These are phyloP conservation scores for Globisporangium sylvaticum DNA, from an alignment of 352 stramenopile species.

Conservation along the genomic window DNA sequence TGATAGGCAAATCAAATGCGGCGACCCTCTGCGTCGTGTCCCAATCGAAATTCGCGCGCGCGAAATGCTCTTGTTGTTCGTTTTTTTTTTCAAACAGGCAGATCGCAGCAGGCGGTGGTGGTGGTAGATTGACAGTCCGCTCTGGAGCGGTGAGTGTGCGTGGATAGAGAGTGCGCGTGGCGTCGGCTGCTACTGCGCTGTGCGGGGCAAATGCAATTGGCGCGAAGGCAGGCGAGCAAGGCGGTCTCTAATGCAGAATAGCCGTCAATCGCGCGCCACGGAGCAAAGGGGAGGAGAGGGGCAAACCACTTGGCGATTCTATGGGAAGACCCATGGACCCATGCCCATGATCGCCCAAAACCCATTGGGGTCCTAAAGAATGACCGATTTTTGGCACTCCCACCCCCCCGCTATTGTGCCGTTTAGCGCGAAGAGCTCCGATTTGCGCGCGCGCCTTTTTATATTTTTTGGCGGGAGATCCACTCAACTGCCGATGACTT, in stretches of 20 bases:
- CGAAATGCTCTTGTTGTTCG: not conserved
- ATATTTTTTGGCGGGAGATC: slow-evolving; percentile 15
- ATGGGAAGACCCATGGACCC: slow-evolving; percentile 1
- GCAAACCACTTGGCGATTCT: slow-evolving; percentile 4
- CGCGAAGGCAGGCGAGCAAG: not conserved
- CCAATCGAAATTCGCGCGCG: not conserved
- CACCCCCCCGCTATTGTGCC: slow-evolving; percentile 15
- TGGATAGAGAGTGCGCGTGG: not conserved
- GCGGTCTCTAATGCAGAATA: slow-evolving; percentile 11
- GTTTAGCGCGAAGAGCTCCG: not conserved
- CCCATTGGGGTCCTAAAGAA: not conserved
- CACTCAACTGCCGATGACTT: slow-evolving; percentile 14
- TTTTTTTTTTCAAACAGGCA: not conserved
- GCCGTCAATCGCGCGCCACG: not conserved
- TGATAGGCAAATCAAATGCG: not conserved
- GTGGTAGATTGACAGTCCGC: not conserved
- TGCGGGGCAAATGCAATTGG: not conserved
- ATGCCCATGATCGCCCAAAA: not conserved
- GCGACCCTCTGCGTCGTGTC: slow-evolving; percentile 3
- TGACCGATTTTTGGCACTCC: slow-evolving; percentile 3
- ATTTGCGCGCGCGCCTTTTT: slow-evolving; percentile 11
- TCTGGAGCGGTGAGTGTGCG: not conserved
- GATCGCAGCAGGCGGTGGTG: not conserved
- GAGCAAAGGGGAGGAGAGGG: not conserved
- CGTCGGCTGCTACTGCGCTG: not conserved